phyloP scores from a whole-genome alignment of 148 eudicot species.

The Vaccinium vitisidaea region DNA sequence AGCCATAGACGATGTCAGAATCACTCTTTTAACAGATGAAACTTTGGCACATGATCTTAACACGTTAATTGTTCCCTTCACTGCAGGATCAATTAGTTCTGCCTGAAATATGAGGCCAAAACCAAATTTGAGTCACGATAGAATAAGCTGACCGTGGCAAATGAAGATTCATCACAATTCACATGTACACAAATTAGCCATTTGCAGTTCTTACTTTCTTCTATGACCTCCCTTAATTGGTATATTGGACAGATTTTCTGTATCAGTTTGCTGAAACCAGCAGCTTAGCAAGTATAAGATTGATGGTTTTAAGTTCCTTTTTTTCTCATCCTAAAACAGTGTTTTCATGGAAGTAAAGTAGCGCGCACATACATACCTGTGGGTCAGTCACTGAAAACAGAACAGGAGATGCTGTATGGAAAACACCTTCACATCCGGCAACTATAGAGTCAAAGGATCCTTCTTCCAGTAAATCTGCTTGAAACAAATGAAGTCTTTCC shows the following conservation, averaged over 20 bases:
- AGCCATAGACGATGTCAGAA: conserved; percentile 24
- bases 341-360: neutral
- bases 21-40: conserved; percentile 23
- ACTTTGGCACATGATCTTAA: conserved; percentile 19
- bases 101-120: conserved; percentile 11
- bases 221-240: too few species aligned
- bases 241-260: too few species aligned
- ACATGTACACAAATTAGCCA: too few species aligned
- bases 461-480: conserved; percentile 32
- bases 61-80: conserved; percentile 23
- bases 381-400: conserved; percentile 22
- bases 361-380: conserved; percentile 22
- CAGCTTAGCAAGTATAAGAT: too few species aligned
- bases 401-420: conserved; percentile 40
- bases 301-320: neutral
- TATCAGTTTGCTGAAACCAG: too few species aligned
- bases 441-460: conserved; percentile 32
- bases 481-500: conserved; percentile 37
- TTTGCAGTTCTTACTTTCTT: too few species aligned
- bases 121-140: too few species aligned
- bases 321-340: neutral
- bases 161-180: too few species aligned
- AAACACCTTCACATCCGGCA: conserved; percentile 34
- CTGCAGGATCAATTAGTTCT: conserved; percentile 23
- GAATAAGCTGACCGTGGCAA: too few species aligned